phyloP scores from a whole-genome alignment of 306 rosid genomes.

The Rubus idaeus region DNA sequence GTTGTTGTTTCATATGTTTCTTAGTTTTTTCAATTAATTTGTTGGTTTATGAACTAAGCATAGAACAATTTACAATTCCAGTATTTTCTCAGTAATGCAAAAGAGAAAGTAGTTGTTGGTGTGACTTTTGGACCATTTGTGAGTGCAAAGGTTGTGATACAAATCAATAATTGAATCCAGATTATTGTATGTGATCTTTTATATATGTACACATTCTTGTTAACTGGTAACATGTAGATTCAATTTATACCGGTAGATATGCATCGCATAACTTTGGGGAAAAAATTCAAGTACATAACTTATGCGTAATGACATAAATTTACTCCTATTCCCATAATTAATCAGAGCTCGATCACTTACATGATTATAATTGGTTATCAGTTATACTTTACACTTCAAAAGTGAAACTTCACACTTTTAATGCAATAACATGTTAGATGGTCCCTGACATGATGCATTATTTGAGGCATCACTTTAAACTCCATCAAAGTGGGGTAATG shows the following conservation, averaged over 20 bases:
- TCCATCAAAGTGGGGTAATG: background rate
- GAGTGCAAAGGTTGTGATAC: background rate
- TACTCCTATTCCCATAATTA: background rate
- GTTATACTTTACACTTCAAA: background rate
- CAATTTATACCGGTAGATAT: background rate
- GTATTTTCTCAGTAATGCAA: background rate
- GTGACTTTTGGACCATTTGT: background rate
- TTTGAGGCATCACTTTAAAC: background rate
- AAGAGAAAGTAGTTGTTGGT: background rate
- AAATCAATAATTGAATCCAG: background rate
- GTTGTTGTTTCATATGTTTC: background rate
- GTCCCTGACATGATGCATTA: background rate
- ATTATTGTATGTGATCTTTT: background rate
- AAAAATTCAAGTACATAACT: background rate
- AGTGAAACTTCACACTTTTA: background rate
- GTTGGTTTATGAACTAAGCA: slow-evolving; percentile 5
- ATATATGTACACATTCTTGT: background rate
- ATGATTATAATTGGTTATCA: background rate
- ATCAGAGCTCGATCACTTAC: background rate
- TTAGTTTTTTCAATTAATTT: background rate
- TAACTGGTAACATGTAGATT: background rate
- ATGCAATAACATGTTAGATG: background rate
- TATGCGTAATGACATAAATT: background rate
- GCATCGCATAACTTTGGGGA: background rate
- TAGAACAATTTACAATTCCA: background rate